A percentile compares a stretch with the other conserved stretches of the same genome.
Evolutionary conservation across 768 basidiomycete species (phyloP).

Genomic region (Tulasnella sp.): DNA sequence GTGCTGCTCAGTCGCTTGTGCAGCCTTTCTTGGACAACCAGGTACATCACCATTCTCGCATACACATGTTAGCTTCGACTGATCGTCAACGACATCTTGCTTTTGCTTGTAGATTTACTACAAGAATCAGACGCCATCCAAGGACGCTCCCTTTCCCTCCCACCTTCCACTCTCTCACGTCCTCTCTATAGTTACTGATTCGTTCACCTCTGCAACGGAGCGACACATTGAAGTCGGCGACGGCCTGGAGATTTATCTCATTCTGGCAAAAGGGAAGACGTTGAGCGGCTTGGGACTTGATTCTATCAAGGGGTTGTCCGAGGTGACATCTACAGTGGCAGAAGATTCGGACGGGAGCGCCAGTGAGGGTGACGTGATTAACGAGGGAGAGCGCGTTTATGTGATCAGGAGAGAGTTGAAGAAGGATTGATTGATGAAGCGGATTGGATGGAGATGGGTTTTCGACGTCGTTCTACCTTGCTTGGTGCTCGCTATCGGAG

Average conservation of each 20-base stretch:
- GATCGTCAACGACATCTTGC: neutral
- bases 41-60: slow-evolving; percentile 36
- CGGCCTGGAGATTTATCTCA: slow-evolving; percentile 84
- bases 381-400: slow-evolving; percentile 51
- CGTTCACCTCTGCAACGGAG: slow-evolving; percentile 95
- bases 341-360: slow-evolving; percentile 25
- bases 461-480: too few species aligned
- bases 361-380: neutral
- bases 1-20: slow-evolving; percentile 85
- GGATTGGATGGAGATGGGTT: too few species aligned
- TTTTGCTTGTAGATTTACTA: slow-evolving; percentile 70
- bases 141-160: slow-evolving; percentile 59
- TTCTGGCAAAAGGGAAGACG: slow-evolving; percentile 57
- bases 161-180: slow-evolving; percentile 76
- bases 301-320: slow-evolving; percentile 44
- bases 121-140: slow-evolving; percentile 79
- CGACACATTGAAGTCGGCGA: slow-evolving; percentile 99
- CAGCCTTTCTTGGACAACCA: slow-evolving; percentile 99
- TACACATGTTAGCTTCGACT: too few species aligned
- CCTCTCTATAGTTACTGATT: slow-evolving; percentile 81
- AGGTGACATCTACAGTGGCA: slow-evolving; percentile 48
- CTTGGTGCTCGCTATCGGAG: too few species aligned
- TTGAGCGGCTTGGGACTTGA: slow-evolving; percentile 41
- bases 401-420: slow-evolving; percentile 68
- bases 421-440: slow-evolving; percentile 45